Base-by-base conservation (phyloP, 352 stramenopile species). In the Pythium aristosporum region DNA sequence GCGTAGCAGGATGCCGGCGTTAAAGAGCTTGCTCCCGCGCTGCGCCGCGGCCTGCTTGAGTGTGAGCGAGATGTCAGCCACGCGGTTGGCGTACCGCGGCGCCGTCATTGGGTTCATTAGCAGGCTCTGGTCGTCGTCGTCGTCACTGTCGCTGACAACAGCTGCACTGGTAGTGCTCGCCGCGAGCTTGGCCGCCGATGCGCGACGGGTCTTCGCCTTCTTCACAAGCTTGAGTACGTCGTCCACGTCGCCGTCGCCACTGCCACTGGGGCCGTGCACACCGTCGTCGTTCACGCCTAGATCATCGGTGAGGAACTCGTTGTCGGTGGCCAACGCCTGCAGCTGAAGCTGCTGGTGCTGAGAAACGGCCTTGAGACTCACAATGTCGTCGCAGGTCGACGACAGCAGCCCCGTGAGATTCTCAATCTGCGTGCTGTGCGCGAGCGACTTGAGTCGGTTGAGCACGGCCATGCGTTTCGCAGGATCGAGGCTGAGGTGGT, bases 21-120 rank as follows among this genome's bases (percentile, higher is more conserved):
- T 87, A 56, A 88, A 88, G 18, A 89, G 73, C 56, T 88, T 89
- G 57, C 73, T 69, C 9, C 76, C 77, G 43, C 77, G 80, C 28
- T 74, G 20, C 0, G 65, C 57, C 25, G 61, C 75, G 23, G 70
- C 65, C 50, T 85, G 79, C 15, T 82, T 84, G 57, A 87, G 77
- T 15, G 61, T 81, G 39, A 73, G 57, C 20, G 75, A 71, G 20
- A 87, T 79, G 39, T 88, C 78, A 8, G 37, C 25, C 25, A 30
- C 10, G 5, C 75, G 72, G 15, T 73, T 74, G 5, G 32, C 47
- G 34, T 54, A 54, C 11, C 75, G 63, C 7, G 32, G 52, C 25
- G 52, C 44, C n/a, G 47, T 50, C 55, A 23, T 70, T 12, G 18
- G 60, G 42, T 11, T 72, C 56, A 63, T 44, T 51, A 54, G 49